phyloP scores from a whole-genome alignment of 2,329 filamentous ascomycete species.

The Whalleya microplaca region DNA sequence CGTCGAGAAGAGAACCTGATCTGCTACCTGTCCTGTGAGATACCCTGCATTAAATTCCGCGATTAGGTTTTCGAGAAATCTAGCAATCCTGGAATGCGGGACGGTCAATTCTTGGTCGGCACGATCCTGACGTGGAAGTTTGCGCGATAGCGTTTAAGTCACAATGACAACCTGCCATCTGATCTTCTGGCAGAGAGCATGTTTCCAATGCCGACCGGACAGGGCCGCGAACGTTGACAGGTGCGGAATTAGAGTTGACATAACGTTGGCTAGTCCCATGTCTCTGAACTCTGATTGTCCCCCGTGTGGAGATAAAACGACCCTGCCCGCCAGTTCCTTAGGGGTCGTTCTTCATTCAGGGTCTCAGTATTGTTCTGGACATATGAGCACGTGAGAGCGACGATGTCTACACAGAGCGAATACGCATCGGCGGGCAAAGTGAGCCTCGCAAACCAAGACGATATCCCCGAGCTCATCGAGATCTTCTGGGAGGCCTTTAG shows the following conservation, averaged over 20 bases:
- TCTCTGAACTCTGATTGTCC: conserved; percentile 8
- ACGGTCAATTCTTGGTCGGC: not conserved
- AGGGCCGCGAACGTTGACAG: conserved; percentile 14
- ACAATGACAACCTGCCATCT: conserved; percentile 21
- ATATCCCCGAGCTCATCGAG: conserved; percentile 27
- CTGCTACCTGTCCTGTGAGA: no score
- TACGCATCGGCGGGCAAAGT: conserved; percentile 21
- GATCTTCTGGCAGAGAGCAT: conserved; percentile 8
- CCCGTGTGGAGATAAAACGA: conserved; percentile 9
- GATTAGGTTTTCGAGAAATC: not conserved
- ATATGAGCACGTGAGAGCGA: not conserved
- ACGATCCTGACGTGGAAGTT: not conserved
- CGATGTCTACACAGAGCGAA: conserved; percentile 1
- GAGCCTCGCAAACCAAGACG: conserved; percentile 25
- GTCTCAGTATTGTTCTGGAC: not conserved
- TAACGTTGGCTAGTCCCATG: conserved; percentile 9
- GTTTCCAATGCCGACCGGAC: conserved; percentile 11
- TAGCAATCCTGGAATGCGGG: not conserved
- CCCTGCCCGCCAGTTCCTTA: not conserved
- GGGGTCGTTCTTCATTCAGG: not conserved
- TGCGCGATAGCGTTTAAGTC: conserved; percentile 2
- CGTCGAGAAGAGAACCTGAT: no score
- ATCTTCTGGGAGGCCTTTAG: conserved; percentile 33
- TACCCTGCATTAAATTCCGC: not conserved
- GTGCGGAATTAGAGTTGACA: conserved; percentile 21